Conservation (phyloP, 192 early-diverging fungal species). For the Dimargaris cristalligena region DNA sequence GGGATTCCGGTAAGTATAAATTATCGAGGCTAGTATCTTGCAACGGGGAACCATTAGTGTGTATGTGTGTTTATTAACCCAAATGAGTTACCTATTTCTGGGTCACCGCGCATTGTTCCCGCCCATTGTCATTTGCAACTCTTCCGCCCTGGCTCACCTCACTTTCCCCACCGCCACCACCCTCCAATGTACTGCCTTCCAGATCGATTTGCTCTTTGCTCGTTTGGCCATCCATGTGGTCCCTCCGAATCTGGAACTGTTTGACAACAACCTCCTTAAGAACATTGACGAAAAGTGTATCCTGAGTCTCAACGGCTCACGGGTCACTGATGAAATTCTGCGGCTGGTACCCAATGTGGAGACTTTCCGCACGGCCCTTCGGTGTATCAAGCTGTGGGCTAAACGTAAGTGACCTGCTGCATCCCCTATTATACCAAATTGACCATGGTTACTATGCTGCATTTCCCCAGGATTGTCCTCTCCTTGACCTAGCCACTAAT, state of each 20-base stretch:
- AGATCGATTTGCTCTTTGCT: constrained; percentile 93
- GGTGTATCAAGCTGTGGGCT: constrained; percentile 95
- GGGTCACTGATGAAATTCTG: constrained; percentile 93
- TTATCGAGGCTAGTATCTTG: too few relatives aligned
- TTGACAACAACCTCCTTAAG: constrained; percentile 69
- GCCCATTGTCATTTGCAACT: too few relatives aligned
- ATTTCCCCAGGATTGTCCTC: too few relatives aligned
- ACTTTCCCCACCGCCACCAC: too few relatives aligned
- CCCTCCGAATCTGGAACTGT: constrained; percentile 69
- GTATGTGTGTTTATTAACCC: too few relatives aligned
- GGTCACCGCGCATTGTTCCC: too few relatives aligned
- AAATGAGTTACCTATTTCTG: too few relatives aligned
- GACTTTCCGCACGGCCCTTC: constrained; percentile 73
- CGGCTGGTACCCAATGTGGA: constrained; percentile 81
- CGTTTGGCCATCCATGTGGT: constrained; percentile 52
- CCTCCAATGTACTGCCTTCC: too few relatives aligned
- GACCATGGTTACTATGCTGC: too few relatives aligned
- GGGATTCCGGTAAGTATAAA: constrained; percentile 38
- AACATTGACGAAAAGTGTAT: constrained; percentile 76
- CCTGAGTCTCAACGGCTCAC: constrained; percentile 86
- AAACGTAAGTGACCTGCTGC: constrained; percentile 30
- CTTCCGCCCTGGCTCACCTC: too few relatives aligned
- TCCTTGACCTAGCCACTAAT: too few relatives aligned
- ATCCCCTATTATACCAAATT: constrained; percentile 3
- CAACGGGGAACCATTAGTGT: too few relatives aligned